Percentiles rank a stretch among this genome's conserved stretches.
These are phyloP conservation scores for Boletellus deceptivus DNA, from an alignment of 1,284 basidiomycete genomes.

Conservation along the genomic window DNA sequence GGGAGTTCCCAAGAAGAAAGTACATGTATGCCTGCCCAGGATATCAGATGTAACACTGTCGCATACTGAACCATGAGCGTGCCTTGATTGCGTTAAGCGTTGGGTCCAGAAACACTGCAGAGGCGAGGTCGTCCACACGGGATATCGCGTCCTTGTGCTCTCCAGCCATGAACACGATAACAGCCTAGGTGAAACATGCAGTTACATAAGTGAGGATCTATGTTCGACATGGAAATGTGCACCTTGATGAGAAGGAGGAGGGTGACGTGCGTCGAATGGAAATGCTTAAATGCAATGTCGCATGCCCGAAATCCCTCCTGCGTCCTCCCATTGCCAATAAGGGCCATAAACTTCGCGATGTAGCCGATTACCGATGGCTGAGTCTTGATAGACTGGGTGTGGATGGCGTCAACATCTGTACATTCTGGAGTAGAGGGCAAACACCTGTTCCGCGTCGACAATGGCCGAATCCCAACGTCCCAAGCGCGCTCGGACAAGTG, in stretches of 20 bases:
- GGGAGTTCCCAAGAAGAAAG: no score
- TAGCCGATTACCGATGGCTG: conserved; percentile 2
- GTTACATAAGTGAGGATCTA: no score
- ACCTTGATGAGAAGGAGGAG: conserved; percentile 8
- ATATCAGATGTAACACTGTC: not conserved
- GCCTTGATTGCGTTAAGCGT: no score
- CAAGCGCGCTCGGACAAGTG: no score
- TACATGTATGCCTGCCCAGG: no score
- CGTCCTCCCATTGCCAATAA: not conserved
- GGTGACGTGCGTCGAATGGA: not conserved
- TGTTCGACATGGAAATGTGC: not conserved
- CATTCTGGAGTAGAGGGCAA: no score
- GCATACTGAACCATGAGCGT: no score
- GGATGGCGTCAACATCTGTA: not conserved
- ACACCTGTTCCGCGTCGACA: no score
- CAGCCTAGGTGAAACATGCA: not conserved
- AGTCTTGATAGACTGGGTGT: not conserved
- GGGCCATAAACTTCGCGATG: conserved; percentile 6
- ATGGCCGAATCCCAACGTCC: no score
- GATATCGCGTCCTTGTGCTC: conserved; percentile 1
- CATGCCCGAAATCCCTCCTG: not conserved
- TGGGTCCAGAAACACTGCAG: no score
- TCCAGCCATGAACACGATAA: not conserved
- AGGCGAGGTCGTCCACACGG: not conserved
- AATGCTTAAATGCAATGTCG: conserved; percentile 5